Conservation (phyloP, 768 basidiomycete species). For the Leucosporidium creatinivorum region DNA sequence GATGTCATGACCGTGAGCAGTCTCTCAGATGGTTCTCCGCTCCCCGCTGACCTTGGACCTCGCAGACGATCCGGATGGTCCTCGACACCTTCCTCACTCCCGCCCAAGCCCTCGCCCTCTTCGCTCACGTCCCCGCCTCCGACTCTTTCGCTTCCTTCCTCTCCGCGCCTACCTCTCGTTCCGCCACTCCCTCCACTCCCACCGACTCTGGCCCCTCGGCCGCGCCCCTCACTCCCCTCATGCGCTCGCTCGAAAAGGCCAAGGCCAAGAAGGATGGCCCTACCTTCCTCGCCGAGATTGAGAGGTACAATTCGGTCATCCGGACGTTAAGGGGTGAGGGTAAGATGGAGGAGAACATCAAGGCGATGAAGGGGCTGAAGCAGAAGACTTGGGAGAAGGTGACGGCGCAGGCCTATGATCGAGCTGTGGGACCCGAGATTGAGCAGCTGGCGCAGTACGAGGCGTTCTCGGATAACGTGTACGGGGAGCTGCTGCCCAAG, state of each 20-base stretch:
- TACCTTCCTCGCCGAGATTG: conserved; percentile 23
- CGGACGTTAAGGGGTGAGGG: conserved; percentile 24
- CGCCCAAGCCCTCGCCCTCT: conserved; percentile 27
- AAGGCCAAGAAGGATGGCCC: conserved; percentile 28
- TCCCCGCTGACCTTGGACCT: not conserved
- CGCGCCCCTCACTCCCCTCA: conserved; percentile 6
- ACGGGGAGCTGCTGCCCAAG: conserved; percentile 79
- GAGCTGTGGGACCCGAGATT: conserved; percentile 85
- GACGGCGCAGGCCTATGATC: conserved; percentile 85
- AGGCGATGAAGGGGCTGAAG: conserved; percentile 49
- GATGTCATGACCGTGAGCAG: conserved; percentile 27
- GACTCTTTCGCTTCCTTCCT: conserved; percentile 28
- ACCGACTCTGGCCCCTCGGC: not conserved
- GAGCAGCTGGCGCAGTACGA: conserved; percentile 67
- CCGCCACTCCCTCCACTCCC: conserved; percentile 7
- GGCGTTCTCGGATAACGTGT: conserved; percentile 72
- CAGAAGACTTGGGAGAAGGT: conserved; percentile 64
- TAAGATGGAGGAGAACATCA: conserved; percentile 23
- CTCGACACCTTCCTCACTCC: conserved; percentile 34
- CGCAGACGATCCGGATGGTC: conserved; percentile 27
- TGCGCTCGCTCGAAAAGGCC: conserved; percentile 33
- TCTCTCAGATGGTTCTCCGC: no score
- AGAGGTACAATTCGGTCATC: conserved; percentile 28
- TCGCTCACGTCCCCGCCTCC: conserved; percentile 23
- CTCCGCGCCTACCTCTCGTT: conserved; percentile 16